A percentile compares a stretch with the other conserved stretches of the same genome.
Conservation (phyloP, 2,329 filamentous ascomycete species). For the Tolypocladium ovalisporum region DNA sequence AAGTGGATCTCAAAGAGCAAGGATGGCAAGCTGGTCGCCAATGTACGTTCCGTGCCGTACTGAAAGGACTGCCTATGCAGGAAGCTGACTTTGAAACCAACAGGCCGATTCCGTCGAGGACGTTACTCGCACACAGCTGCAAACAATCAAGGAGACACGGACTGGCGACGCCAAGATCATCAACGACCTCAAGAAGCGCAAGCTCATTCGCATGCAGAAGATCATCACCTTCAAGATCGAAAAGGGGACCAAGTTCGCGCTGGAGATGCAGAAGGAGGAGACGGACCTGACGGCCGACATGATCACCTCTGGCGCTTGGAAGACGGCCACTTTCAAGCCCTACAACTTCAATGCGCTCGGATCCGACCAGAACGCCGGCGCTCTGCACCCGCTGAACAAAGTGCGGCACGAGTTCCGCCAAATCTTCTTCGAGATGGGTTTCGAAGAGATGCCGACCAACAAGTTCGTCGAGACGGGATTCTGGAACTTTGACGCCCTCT, state of each 20-base stretch:
- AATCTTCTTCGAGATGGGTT: constrained; percentile 99
- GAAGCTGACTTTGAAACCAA: background rate
- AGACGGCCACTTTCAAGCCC: constrained; percentile 80
- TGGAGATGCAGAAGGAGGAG: constrained; percentile 83
- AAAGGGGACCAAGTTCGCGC: constrained; percentile 82
- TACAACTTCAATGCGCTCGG: constrained; percentile 65
- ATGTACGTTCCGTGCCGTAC: constrained; percentile 24
- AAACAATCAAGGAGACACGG: constrained; percentile 58
- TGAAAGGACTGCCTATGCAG: background rate
- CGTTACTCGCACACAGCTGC: constrained; percentile 63
- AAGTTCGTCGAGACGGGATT: constrained; percentile 93
- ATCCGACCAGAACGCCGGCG: constrained; percentile 48
- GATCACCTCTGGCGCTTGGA: constrained; percentile 80
- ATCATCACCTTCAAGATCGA: constrained; percentile 71
- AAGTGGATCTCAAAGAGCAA: constrained; percentile 58
- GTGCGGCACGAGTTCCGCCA: constrained; percentile 91
- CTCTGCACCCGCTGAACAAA: constrained; percentile 72
- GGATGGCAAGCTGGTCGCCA: constrained; percentile 42
- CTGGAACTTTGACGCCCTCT: constrained; percentile 96
- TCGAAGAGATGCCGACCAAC: constrained; percentile 94
- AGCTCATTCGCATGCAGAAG: constrained; percentile 76
- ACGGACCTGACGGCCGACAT: constrained; percentile 94
- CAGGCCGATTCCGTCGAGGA: constrained; percentile 68
- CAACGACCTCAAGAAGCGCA: constrained; percentile 81
- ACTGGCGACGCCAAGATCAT: constrained; percentile 67